These are phyloP conservation scores for Curvularia lunata DNA, from an alignment of 2,329 filamentous ascomycete species.

Conservation along the genomic window DNA sequence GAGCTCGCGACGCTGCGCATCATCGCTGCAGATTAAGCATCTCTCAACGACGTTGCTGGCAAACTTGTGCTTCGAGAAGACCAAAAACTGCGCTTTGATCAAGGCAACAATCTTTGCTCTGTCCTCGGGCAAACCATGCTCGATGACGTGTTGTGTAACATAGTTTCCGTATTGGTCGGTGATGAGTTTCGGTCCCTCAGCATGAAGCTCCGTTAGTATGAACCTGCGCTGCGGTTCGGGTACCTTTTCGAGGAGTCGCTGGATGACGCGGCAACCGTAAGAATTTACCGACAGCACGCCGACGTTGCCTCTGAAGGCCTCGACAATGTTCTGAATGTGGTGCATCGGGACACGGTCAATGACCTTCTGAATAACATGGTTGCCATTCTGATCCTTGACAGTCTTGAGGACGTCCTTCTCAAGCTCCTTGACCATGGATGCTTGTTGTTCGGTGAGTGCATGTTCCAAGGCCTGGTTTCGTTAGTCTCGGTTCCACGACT, in stretches of 20 bases:
- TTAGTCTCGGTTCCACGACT: not conserved
- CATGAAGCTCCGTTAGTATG: constrained; percentile 80
- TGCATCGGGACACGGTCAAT: constrained; percentile 80
- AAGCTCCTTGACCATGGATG: constrained; percentile 80
- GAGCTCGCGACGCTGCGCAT: constrained; percentile 73
- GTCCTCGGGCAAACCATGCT: constrained; percentile 76
- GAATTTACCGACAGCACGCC: constrained; percentile 75
- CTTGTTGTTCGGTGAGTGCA: constrained; percentile 90
- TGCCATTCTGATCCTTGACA: constrained; percentile 87
- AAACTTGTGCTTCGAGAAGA: constrained; percentile 91
- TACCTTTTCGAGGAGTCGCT: constrained; percentile 86
- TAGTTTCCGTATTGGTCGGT: constrained; percentile 95
- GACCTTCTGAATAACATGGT: constrained; percentile 95
- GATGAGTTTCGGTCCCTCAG: constrained; percentile 73
- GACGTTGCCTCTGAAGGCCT: constrained; percentile 78
- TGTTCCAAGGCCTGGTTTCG: constrained; percentile 77
- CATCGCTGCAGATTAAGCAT: constrained; percentile 76
- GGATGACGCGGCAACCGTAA: constrained; percentile 91
- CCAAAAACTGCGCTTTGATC: constrained; percentile 73
- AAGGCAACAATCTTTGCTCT: constrained; percentile 73
- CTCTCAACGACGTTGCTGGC: constrained; percentile 98
- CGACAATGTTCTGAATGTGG: constrained; percentile 84
- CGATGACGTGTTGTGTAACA: constrained; percentile 89
- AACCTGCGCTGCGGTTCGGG: constrained; percentile 71
- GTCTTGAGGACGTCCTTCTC: constrained; percentile 76